These are phyloP conservation scores for Diaporthe sp. DNA, from an alignment of 2,329 filamentous ascomycete species.

Conservation along the genomic window DNA sequence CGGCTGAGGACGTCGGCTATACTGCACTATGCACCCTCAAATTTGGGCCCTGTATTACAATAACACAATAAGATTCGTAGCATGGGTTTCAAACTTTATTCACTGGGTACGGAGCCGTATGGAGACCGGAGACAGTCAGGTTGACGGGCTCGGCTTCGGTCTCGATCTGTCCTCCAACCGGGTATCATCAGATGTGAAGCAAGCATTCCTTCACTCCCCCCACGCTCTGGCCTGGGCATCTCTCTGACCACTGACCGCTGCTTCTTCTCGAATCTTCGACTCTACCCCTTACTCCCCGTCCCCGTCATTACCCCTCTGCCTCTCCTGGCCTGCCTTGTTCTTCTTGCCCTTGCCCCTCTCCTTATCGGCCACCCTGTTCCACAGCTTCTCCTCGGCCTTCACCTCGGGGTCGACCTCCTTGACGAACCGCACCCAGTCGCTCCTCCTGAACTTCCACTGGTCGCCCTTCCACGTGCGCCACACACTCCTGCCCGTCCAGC, in stretches of 20 bases:
- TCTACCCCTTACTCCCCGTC: not conserved
- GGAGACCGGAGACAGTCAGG: not conserved
- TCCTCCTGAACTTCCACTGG: conserved; percentile 65
- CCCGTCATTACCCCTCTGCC: conserved; percentile 9
- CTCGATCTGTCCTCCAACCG: not conserved
- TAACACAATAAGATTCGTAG: not conserved
- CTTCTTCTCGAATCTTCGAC: not conserved
- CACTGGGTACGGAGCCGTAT: not conserved
- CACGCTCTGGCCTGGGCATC: conserved; percentile 33
- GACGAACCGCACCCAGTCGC: conserved; percentile 71
- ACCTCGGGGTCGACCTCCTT: conserved; percentile 62
- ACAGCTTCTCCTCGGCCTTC: conserved; percentile 37
- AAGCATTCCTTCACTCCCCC: conserved; percentile 5
- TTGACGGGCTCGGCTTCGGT: not conserved
- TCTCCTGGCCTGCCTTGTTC: conserved; percentile 11
- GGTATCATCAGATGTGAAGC: conserved; percentile 31
- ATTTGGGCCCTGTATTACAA: conserved; percentile 6
- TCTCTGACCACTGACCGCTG: conserved; percentile 37
- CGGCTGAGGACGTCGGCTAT: not conserved
- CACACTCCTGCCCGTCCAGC: conserved; percentile 68
- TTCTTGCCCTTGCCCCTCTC: conserved; percentile 31
- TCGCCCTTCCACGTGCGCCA: conserved; percentile 73
- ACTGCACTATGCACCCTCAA: not conserved
- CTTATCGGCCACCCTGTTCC: conserved; percentile 38
- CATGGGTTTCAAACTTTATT: conserved; percentile 20